A percentile compares a stretch with the other conserved stretches of the same genome.
These are phyloP conservation scores for Quercus wislizeni DNA, from an alignment of 306 rosid genomes.

Conservation along the genomic window DNA sequence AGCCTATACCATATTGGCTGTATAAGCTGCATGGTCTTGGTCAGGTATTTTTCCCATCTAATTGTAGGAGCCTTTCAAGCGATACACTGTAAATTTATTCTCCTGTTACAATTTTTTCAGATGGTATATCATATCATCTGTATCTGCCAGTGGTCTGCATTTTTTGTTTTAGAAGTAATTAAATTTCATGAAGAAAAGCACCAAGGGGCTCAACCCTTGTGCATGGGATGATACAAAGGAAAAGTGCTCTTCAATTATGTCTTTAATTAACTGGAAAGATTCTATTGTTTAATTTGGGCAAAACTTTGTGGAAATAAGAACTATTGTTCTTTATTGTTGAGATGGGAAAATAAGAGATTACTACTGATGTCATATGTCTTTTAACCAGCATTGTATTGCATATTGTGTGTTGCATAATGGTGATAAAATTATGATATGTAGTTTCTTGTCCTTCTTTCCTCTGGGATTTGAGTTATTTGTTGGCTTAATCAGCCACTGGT, in stretches of 20 bases:
- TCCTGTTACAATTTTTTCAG: not conserved
- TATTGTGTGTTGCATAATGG: not conserved
- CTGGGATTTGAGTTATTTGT: not conserved
- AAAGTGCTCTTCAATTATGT: not conserved
- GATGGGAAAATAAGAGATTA: conserved; percentile 10
- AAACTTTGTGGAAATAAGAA: not conserved
- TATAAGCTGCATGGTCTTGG: conserved; percentile 98
- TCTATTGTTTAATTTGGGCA: not conserved
- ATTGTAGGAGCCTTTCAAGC: not conserved
- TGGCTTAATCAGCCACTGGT: not conserved
- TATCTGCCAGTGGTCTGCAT: not conserved
- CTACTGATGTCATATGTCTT: not conserved
- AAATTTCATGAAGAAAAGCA: no score
- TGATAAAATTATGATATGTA: not conserved
- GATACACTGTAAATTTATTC: not conserved
- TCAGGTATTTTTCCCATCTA: conserved; percentile 60
- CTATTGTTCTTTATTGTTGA: not conserved
- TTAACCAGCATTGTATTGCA: not conserved
- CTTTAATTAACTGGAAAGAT: not conserved
- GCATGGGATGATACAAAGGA: no score
- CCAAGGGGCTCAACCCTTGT: no score
- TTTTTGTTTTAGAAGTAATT: not conserved
- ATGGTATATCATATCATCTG: not conserved
- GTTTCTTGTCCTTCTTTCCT: not conserved
- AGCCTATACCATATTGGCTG: conserved; percentile 98